Evolutionary conservation across 139 green algal genomes (phyloP).

Genomic region (Helicosporidium sp.): DNA sequence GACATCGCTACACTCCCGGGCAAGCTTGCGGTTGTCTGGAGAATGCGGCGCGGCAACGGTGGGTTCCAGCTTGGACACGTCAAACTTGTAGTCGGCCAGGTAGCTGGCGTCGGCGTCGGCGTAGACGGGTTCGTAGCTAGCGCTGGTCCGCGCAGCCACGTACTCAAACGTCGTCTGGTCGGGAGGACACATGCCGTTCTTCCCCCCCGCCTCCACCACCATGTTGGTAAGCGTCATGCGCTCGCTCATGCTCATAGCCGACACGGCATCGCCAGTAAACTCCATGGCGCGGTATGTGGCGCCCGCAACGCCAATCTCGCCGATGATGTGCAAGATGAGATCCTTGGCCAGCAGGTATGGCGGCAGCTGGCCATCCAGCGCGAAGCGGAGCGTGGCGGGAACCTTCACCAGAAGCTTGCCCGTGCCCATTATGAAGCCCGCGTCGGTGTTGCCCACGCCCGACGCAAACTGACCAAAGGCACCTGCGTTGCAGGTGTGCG

Average conservation of each 20-base stretch:
- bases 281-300: slow-evolving; percentile 74
- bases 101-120: slow-evolving; percentile 46
- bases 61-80: slow-evolving; percentile 83
- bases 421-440: slow-evolving; percentile 88
- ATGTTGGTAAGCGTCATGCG: slow-evolving; percentile 98
- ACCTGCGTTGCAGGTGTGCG: slow-evolving; percentile 88
- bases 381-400: slow-evolving; percentile 79
- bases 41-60: slow-evolving; percentile 84
- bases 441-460: slow-evolving; percentile 87
- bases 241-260: slow-evolving; percentile 87
- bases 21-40: slow-evolving; percentile 82
- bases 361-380: slow-evolving; percentile 84
- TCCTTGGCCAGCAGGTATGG: slow-evolving; percentile 76
- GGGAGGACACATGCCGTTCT: slow-evolving; percentile 31
- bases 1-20: slow-evolving; percentile 58
- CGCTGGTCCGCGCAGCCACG: slow-evolving; percentile 46
- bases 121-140: slow-evolving; percentile 59
- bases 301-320: slow-evolving; percentile 67
- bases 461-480: slow-evolving; percentile 91
- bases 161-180: slow-evolving; percentile 89
- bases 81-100: slow-evolving; percentile 44
- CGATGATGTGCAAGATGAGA: slow-evolving; percentile 91
- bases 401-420: slow-evolving; percentile 93
- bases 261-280: slow-evolving; percentile 60
- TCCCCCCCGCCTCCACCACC: slow-evolving; percentile 33